These are phyloP conservation scores for Coemansia sp. DNA, from an alignment of 192 early-diverging fungal species.

Conservation along the genomic window DNA sequence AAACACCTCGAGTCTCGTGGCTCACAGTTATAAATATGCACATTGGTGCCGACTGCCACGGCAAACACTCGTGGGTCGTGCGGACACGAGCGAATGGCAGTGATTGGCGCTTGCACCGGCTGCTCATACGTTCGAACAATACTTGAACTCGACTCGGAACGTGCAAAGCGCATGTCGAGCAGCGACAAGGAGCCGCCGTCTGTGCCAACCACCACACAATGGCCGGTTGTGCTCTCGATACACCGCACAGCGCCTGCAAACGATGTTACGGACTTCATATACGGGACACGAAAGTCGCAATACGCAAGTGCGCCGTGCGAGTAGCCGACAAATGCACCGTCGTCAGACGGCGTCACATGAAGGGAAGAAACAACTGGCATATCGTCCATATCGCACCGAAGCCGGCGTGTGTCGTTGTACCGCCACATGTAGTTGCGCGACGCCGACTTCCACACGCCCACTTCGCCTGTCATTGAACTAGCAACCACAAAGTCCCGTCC, in stretches of 20 bases:
- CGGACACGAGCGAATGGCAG: slow-evolving; percentile 32
- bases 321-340: slow-evolving; percentile 28
- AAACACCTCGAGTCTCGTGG: not conserved
- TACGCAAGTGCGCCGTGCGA: slow-evolving; percentile 16
- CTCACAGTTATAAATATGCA: slow-evolving; percentile 28
- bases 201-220: slow-evolving; percentile 30
- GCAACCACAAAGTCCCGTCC: slow-evolving; percentile 44
- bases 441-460: slow-evolving; percentile 47
- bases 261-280: slow-evolving; percentile 13
- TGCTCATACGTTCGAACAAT: slow-evolving; percentile 4
- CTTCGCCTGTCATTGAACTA: slow-evolving; percentile 26
- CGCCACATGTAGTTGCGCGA: slow-evolving; percentile 47
- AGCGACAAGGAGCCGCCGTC: slow-evolving; percentile 15
- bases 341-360: slow-evolving; percentile 18
- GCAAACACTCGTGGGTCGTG: slow-evolving; percentile 35
- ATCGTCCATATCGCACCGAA: not conserved
- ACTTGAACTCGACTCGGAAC: not conserved
- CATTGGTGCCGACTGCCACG: slow-evolving; percentile 21
- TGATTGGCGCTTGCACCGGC: not conserved
- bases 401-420: slow-evolving; percentile 41
- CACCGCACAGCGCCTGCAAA: slow-evolving; percentile 14
- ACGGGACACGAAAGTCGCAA: slow-evolving; percentile 39
- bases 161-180: slow-evolving; percentile 32
- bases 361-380: slow-evolving; percentile 21
- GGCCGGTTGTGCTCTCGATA: slow-evolving; percentile 16